Evolutionary conservation across 148 eudicot species (phyloP), one percentile per base, ranked within the genome.

Genomic region (Nepenthes mirabilis): DNA sequence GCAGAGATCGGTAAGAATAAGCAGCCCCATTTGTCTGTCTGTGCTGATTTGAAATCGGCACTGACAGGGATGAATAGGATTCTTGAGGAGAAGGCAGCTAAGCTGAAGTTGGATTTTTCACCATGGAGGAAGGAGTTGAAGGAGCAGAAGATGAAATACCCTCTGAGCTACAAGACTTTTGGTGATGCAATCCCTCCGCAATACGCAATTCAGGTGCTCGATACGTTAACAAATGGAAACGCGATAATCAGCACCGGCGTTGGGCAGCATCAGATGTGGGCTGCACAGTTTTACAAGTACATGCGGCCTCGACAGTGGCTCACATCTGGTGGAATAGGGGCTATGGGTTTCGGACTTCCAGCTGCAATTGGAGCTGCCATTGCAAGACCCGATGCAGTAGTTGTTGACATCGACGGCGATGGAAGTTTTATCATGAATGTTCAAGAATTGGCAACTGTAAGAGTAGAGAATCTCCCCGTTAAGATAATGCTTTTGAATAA

Each of bases 1-100:
- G 96, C 94, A 35, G 96, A 91, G 83, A 83, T 91, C 52, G 98
- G 98, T 67, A 91, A 88, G 85, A 91, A 91, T 47, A 91, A 91
- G 74, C 79, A 75, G 51, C 96, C 98, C 2, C 96, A 91, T 75
- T 79, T 88, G 14, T 88, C 96, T 1, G 69, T 91, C 33, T 83
- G 88, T 64, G 80, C 73, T 11, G 98, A 91, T 72, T 47, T 91
- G 55, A 91, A 79, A 60, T 33, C 79, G 33, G 93, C 94, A 1
- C 68, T 89, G 66, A 32, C 73, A 62, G 94, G 87, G 32, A 56
- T 89, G 69, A 89, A 83, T 63, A 66, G 59, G 68, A 73, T 73
- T 10, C 57, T 87, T 59, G 77, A 77, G 70, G 57, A 12, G 5
- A 71, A 58, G 33, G 9, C 13, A 13, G 69, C 58, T 10, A 70